phyloP scores from a whole-genome alignment of 2,329 filamentous ascomycete genomes.

The Nakataea oryzae region DNA sequence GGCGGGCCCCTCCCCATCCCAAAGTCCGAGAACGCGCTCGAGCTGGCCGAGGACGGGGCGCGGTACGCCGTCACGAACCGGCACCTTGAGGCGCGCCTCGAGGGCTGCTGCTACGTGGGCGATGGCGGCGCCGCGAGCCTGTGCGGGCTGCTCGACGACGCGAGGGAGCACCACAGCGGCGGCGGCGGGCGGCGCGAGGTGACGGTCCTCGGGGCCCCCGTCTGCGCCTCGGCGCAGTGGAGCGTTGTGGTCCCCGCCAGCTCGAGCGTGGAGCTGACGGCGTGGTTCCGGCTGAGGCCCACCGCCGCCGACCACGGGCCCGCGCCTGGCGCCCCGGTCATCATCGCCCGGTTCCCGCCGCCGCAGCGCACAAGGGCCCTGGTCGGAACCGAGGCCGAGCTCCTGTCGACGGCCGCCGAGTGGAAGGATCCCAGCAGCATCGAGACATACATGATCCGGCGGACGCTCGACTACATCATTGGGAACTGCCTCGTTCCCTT shows the following conservation, averaged over 20 bases:
- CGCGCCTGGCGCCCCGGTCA: too few species aligned
- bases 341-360: neutral
- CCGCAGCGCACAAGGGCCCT: neutral
- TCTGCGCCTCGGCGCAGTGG: neutral
- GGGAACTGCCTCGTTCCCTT: slow-evolving; percentile 8
- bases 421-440: slow-evolving; percentile 4
- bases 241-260: neutral
- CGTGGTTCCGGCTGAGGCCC: slow-evolving; percentile 3
- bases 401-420: neutral
- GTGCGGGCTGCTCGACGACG: neutral
- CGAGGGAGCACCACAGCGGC: neutral
- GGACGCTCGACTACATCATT: slow-evolving; percentile 12
- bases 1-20: slow-evolving; percentile 10
- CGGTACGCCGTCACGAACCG: slow-evolving; percentile 6
- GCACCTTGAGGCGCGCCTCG: slow-evolving; percentile 1
- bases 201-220: neutral
- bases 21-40: slow-evolving; percentile 4
- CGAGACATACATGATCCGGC: slow-evolving; percentile 8
- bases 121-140: neutral
- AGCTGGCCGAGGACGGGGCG: neutral
- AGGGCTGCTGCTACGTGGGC: neutral
- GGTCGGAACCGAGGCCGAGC: neutral
- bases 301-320: neutral
- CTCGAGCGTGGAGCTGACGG: neutral
- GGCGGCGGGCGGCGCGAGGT: neutral